Evolutionary conservation across 2,329 filamentous ascomycete species (phyloP).

Genomic region (Penicillium sp.): DNA sequence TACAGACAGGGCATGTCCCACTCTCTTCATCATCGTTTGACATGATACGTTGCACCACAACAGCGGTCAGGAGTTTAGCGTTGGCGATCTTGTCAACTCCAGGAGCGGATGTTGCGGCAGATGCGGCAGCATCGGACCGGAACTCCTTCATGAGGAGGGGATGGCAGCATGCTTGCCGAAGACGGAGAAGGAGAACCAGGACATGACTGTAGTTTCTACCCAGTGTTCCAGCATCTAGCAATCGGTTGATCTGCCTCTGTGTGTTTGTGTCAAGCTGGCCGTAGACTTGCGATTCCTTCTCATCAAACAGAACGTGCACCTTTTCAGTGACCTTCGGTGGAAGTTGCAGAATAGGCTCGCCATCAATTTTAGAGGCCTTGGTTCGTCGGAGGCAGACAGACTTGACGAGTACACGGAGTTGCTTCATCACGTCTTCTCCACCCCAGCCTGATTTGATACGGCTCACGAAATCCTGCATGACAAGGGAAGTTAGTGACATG

Average conservation of each 20-base stretch:
- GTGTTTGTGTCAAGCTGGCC: conserved; percentile 65
- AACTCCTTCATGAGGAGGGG: conserved; percentile 71
- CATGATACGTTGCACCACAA: conserved; percentile 69
- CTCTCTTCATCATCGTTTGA: conserved; percentile 62
- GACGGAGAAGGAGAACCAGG: conserved; percentile 73
- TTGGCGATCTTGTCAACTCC: conserved; percentile 61
- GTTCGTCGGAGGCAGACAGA: conserved; percentile 80
- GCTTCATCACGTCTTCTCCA: conserved; percentile 61
- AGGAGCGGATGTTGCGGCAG: conserved; percentile 49
- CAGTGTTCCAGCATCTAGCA: conserved; percentile 67
- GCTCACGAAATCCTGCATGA: conserved; percentile 51
- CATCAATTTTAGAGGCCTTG: conserved; percentile 77
- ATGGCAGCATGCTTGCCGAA: conserved; percentile 81
- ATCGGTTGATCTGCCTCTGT: conserved; percentile 73
- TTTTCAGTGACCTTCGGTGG: conserved; percentile 65
- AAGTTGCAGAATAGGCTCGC: conserved; percentile 71
- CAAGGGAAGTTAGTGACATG: not conserved
- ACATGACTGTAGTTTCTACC: conserved; percentile 76
- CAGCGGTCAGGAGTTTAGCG: conserved; percentile 59
- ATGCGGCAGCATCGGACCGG: conserved; percentile 51
- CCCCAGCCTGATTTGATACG: conserved; percentile 50
- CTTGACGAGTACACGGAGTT: conserved; percentile 73
- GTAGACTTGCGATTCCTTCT: conserved; percentile 68
- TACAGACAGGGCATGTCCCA: conserved; percentile 70
- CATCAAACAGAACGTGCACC: conserved; percentile 65